Conservation (phyloP, 768 basidiomycete species). For the Suillus fuscotomentosus region DNA sequence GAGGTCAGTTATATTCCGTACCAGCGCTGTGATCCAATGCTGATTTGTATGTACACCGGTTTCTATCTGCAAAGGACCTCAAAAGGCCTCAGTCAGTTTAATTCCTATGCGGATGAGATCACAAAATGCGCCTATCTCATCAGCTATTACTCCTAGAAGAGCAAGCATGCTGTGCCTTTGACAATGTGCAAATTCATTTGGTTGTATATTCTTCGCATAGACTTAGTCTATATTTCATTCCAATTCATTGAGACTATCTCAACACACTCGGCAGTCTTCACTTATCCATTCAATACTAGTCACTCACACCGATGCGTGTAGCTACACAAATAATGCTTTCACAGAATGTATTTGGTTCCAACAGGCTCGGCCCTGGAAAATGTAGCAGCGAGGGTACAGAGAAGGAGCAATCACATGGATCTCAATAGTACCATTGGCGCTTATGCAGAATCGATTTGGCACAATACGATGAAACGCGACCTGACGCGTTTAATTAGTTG, state of each 20-base stretch:
- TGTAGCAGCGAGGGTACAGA: not conserved
- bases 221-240: not conserved
- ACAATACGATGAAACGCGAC: conserved; percentile 9
- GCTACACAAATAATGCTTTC: not conserved
- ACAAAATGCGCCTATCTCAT: not conserved
- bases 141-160: not conserved
- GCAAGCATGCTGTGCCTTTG: not conserved
- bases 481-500: conserved; percentile 17
- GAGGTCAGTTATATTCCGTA: conserved; percentile 16
- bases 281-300: not conserved
- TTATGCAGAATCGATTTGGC: not conserved
- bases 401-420: not conserved
- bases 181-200: not conserved
- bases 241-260: not conserved
- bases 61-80: not conserved
- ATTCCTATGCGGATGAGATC: not conserved
- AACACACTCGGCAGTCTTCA: not conserved
- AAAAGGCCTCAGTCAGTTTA: not conserved
- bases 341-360: not conserved
- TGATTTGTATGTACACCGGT: not conserved
- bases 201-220: not conserved
- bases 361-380: not conserved
- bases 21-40: not conserved
- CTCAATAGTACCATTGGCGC: not conserved
- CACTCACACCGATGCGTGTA: not conserved